Conservation (phyloP, 1,139 yeast genomes). For the Candida freyschussii region DNA sequence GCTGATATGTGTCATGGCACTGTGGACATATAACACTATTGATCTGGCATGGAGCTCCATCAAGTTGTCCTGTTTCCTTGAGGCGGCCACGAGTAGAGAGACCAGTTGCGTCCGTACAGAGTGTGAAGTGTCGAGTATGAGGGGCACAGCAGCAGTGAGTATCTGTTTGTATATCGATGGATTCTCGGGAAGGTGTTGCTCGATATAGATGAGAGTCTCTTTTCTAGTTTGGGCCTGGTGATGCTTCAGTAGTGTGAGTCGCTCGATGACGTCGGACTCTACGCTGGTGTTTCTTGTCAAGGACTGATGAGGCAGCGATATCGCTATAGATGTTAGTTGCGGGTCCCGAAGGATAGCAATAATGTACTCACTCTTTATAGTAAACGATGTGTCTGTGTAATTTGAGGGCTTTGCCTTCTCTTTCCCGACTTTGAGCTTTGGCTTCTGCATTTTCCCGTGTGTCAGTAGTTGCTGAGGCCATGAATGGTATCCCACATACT, state of each 20-base stretch:
- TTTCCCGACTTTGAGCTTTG: slow-evolving; percentile 87
- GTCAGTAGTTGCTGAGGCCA: slow-evolving; percentile 4
- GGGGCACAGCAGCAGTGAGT: slow-evolving; percentile 51
- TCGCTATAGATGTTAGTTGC: too few species aligned
- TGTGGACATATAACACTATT: slow-evolving; percentile 70
- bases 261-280: slow-evolving; percentile 48
- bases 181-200: slow-evolving; percentile 43
- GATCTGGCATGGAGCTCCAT: slow-evolving; percentile 63
- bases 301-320: slow-evolving; percentile 54
- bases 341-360: too few species aligned
- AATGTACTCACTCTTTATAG: too few species aligned
- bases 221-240: slow-evolving; percentile 71
- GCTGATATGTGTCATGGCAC: slow-evolving; percentile 91
- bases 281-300: slow-evolving; percentile 21
- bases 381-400: slow-evolving; percentile 80
- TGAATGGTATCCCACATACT: slow-evolving; percentile 24
- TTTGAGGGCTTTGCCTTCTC: slow-evolving; percentile 64
- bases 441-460: slow-evolving; percentile 46
- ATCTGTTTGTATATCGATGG: slow-evolving; percentile 56
- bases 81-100: slow-evolving; percentile 47
- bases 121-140: slow-evolving; percentile 54
- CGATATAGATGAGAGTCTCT: slow-evolving; percentile 56
- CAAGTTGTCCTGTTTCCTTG: slow-evolving; percentile 48
- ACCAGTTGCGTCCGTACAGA: slow-evolving; percentile 62
- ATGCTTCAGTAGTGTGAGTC: slow-evolving; percentile 68